Evolutionary conservation across 1,139 yeast species (phyloP), one percentile per base, ranked within the genome.

Genomic region (Saccharomyces hybrid): DNA sequence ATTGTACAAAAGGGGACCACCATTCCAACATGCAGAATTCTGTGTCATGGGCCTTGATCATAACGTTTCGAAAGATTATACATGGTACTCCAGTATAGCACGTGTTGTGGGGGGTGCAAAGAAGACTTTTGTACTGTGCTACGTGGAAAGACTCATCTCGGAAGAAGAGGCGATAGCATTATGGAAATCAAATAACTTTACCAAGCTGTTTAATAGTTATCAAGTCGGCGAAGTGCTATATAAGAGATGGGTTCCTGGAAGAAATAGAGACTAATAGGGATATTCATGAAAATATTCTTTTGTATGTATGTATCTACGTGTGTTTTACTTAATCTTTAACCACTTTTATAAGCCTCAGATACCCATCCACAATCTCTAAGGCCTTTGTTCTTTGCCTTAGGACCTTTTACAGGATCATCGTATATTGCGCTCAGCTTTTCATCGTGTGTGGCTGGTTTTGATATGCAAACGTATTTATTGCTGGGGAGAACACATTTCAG

Each of bases 21-120:
- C 97, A 0, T 90, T 91, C 67, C 81, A 85, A 49, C 99, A 93
- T 68, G 98, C 99, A 0, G 96, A 90, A 63, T 88, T 82, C 68
- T 88, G 95, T 3, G 67, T 83, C 1, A 68, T 79, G 61, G 75
- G 87, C 0, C 60, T 84, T 83, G 75, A 73, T 79, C 56, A 80
- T 26, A 54, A 61, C 5, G 60, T 54, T 14, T 47, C 59, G 2
- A 57, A 60, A 23, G 69, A 66, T 46, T 67, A 67, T 52, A 66
- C 68, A 1, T 67, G 68, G 69, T 67, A 64, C 48, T 65, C 91
- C 1, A 78, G 90, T 1, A 68, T 83, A 28, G 83, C 88, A 32
- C 78, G 99, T 57, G 96, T 93, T 2, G 81, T 88, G 52, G 88
- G 95, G 0, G 89, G 95, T 29, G 98, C 93, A 14, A 84, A 85